Conservation (phyloP, 202 grass and related monocot genomes). For the Musa balbisiana region DNA sequence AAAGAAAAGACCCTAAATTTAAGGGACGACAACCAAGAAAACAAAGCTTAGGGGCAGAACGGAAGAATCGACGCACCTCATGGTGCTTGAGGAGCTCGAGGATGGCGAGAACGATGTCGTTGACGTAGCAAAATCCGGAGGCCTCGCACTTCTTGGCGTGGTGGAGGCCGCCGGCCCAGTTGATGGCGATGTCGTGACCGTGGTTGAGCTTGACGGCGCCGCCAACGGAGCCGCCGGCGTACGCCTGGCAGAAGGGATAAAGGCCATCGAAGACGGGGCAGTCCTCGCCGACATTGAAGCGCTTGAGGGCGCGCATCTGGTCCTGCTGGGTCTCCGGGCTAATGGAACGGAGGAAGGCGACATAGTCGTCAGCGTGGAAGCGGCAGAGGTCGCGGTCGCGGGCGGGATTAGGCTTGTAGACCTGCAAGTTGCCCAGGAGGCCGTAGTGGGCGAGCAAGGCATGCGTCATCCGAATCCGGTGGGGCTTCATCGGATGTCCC, state of each 20-base stretch:
- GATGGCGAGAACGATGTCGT: slow-evolving; percentile 92
- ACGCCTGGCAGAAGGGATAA: slow-evolving; percentile 76
- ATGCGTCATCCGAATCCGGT: slow-evolving; percentile 91
- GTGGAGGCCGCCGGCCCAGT: slow-evolving; percentile 92
- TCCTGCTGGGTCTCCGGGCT: slow-evolving; percentile 73
- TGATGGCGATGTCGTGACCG: slow-evolving; percentile 91
- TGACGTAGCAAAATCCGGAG: slow-evolving; percentile 92
- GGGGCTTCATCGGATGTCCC: slow-evolving; percentile 90
- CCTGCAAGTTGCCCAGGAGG: slow-evolving; percentile 72
- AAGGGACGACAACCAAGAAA: neutral
- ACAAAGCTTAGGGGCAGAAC: neutral
- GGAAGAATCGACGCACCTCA: slow-evolving; percentile 26
- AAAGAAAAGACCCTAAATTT: neutral
- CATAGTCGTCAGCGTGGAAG: slow-evolving; percentile 90
- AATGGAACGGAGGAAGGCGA: slow-evolving; percentile 65
- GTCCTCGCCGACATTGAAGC: slow-evolving; percentile 81
- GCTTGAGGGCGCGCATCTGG: slow-evolving; percentile 49
- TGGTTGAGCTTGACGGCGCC: slow-evolving; percentile 77
- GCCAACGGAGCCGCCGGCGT: slow-evolving; percentile 68
- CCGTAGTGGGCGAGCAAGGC: slow-evolving; percentile 71
- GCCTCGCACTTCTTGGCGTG: slow-evolving; percentile 90
- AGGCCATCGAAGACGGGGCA: slow-evolving; percentile 88
- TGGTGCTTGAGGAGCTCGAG: slow-evolving; percentile 82
- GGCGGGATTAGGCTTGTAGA: slow-evolving; percentile 57
- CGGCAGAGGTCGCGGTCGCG: slow-evolving; percentile 76